Evolutionary conservation across 345 rosid species (phyloP).

Genomic region (Euclidium syriacum): DNA sequence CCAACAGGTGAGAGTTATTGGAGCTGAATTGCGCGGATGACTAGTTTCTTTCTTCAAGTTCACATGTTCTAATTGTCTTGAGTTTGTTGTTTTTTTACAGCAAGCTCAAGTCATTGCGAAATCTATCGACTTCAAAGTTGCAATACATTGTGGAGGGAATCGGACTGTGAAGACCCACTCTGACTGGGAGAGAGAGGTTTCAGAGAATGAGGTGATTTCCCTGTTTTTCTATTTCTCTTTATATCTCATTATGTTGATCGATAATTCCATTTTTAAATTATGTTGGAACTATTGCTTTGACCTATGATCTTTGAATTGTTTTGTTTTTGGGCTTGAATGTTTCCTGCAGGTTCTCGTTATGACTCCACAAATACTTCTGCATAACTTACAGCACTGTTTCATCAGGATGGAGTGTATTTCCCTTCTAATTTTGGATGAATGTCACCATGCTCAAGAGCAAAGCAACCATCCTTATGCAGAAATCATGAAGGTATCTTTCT

Average conservation of each 20-base stretch:
- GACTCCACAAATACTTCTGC: conserved; percentile 80
- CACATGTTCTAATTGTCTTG: conserved; percentile 4
- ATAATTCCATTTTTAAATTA: not conserved
- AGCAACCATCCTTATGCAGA: conserved; percentile 86
- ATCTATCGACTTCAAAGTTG: conserved; percentile 67
- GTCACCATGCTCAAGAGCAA: conserved; percentile 89
- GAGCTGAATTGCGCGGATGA: not conserved
- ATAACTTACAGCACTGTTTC: conserved; percentile 75
- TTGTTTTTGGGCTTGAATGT: conserved; percentile 1
- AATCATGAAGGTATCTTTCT: conserved; percentile 75
- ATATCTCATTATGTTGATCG: not conserved
- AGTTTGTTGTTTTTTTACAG: conserved; percentile 37
- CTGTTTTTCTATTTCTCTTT: not conserved
- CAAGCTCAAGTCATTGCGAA: conserved; percentile 84
- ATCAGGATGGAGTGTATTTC: conserved; percentile 83
- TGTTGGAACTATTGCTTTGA: not conserved
- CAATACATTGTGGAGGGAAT: conserved; percentile 53
- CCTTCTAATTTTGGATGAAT: conserved; percentile 87
- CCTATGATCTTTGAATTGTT: conserved; percentile 14
- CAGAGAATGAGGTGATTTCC: conserved; percentile 60
- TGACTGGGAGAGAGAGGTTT: conserved; percentile 77
- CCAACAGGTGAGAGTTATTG: conserved; percentile 54
- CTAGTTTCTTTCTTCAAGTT: not conserved
- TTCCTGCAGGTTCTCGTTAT: conserved; percentile 78
- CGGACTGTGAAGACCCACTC: conserved; percentile 41